Evolutionary conservation across 352 stramenopile genomes (phyloP), one percentile per base, ranked within the genome.

Genomic region (Globisporangium alternatum): DNA sequence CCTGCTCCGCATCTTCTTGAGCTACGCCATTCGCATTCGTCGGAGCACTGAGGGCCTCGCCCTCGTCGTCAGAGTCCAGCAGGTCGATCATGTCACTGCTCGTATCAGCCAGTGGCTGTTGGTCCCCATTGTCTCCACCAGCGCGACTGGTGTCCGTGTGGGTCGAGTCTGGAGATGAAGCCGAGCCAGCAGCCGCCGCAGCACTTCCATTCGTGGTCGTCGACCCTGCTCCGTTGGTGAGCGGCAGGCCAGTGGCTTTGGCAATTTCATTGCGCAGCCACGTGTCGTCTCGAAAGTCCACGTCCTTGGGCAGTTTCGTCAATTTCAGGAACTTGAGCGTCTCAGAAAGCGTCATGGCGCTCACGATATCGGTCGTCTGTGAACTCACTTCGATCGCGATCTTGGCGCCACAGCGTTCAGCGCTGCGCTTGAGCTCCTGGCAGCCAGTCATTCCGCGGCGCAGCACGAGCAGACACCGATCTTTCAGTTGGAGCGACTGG

Each of bases 361-460:
- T 91, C 39, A 95, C 79, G 53, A 95, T 83, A 55, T 95, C 87
- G 0, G 84, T 95, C 33, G 89, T 67, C 58, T 90, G 79, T 2
- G 83, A 74, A 49, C 86, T 90, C 0, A 95, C 73, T 61, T 95
- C 84, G 37, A 95, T 93, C 45, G 81, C 83, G 47, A 95, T 65
- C 6, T 69, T 85, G 15, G 82, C 82, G 35, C 80, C 83, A 55
- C 77, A 91, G 19, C 69, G 67, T 44, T 89, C 68, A 0, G 87
- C 87, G 21, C 75, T 67, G 2, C 71, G 67, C 61, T 91, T 93
- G 2, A 95, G 68, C 0, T 89, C 81, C 62, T 93, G 83, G 31
- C 77, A 88, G 2, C 80, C 81, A 13, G 78, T 79, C 30, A 95
- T 88, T 0, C 85, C 85, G 56, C 82, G 78, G 7, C 85, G 80